Percentiles rank a stretch among this genome's conserved stretches.
These are phyloP conservation scores for Trypanosoma vivax DNA, from an alignment of 208 protist species.

Conservation along the genomic window DNA sequence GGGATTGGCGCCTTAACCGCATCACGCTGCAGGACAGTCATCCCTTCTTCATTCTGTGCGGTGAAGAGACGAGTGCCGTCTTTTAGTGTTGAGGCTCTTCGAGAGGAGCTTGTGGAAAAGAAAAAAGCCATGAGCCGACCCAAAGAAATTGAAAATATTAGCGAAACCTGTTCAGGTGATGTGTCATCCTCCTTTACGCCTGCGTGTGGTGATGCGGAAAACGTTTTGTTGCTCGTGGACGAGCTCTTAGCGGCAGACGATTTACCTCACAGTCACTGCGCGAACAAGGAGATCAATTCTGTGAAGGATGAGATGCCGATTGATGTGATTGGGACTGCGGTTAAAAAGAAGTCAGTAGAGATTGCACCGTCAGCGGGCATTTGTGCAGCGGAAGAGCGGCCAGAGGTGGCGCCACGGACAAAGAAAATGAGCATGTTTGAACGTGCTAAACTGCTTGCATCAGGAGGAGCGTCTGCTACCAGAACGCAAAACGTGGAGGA, in stretches of 20 bases:
- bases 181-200: too few species aligned
- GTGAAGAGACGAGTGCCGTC: background rate
- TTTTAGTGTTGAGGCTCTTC: slow-evolving; percentile 1
- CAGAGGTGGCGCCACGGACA: background rate
- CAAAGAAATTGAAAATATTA: background rate
- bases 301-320: too few species aligned
- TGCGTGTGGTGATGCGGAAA: too few species aligned
- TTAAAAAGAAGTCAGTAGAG: too few species aligned
- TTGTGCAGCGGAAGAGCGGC: background rate
- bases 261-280: too few species aligned
- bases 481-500: slow-evolving; percentile 1
- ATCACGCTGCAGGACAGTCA: background rate
- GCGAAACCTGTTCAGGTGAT: too few species aligned
- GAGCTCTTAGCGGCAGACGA: too few species aligned
- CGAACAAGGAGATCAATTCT: too few species aligned
- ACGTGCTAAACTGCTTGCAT: slow-evolving; percentile 19
- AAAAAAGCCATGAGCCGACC: background rate
- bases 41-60: background rate
- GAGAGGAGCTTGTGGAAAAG: slow-evolving; percentile 16
- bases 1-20: background rate
- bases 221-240: too few species aligned
- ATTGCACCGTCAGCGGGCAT: too few species aligned
- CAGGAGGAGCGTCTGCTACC: background rate
- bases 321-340: too few species aligned
- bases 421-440: slow-evolving; percentile 28